These are phyloP conservation scores for Nymphaea colorata DNA, from an alignment of 164 flowering plant species.

Conservation along the genomic window DNA sequence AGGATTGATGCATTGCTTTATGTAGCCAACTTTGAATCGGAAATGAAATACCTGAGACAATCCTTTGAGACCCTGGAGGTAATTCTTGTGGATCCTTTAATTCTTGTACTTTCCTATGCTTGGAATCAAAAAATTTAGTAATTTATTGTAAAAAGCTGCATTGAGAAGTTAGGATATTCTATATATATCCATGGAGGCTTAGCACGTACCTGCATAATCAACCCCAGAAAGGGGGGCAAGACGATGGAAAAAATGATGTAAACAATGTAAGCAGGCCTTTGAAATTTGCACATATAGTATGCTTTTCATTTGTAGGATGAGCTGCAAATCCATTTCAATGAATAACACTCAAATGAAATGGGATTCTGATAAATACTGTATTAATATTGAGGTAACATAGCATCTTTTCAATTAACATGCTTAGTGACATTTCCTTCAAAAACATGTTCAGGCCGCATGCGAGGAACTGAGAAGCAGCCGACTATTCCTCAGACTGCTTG, in stretches of 20 bases:
- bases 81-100: slow-evolving; percentile 5
- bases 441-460: slow-evolving; percentile 58
- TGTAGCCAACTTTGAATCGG: slow-evolving; percentile 84
- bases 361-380: not conserved
- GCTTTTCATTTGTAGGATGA: not conserved
- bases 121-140: too few relatives aligned
- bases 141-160: not conserved
- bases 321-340: not conserved
- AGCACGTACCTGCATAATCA: not conserved
- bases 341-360: not conserved
- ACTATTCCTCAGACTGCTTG: slow-evolving; percentile 83
- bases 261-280: not conserved
- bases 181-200: not conserved
- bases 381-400: not conserved
- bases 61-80: slow-evolving; percentile 90
- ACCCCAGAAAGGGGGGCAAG: too few relatives aligned
- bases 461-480: slow-evolving; percentile 80
- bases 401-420: not conserved
- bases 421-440: not conserved
- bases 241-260: too few relatives aligned
- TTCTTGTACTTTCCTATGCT: not conserved
- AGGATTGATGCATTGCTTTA: slow-evolving; percentile 95
- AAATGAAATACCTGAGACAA: slow-evolving; percentile 69
- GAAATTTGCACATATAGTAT: not conserved
- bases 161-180: not conserved